Evolutionary conservation across 2,329 filamentous ascomycete species (phyloP).

Genomic region (Calonectria crousiana): DNA sequence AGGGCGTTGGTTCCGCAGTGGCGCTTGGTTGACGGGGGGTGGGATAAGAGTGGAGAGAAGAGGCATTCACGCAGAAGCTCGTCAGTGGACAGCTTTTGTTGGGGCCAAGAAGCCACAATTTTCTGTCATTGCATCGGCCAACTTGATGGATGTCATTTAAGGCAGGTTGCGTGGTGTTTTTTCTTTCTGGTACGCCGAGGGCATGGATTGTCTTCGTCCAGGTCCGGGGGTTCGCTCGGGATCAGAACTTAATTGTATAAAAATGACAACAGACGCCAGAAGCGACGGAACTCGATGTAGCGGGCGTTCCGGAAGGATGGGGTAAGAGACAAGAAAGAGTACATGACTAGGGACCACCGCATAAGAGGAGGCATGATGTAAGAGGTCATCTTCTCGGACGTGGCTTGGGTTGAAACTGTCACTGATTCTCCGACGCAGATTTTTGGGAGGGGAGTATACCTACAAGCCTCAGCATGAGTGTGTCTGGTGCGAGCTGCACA

Average conservation of each 20-base stretch:
- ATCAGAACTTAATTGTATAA: background rate
- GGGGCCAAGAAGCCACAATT: slow-evolving; percentile 3
- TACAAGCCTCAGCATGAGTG: background rate
- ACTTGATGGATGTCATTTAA: background rate
- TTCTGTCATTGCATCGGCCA: background rate
- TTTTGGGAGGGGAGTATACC: background rate
- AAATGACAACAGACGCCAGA: background rate
- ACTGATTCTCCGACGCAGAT: background rate
- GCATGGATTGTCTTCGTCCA: background rate
- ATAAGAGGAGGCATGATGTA: background rate
- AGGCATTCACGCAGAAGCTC: background rate
- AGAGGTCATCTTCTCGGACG: background rate
- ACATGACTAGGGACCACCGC: background rate
- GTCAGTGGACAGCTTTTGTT: background rate
- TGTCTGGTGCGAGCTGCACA: slow-evolving; percentile 2
- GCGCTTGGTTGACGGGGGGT: slow-evolving; percentile 5
- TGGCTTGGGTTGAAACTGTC: slow-evolving; percentile 1
- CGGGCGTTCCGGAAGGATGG: background rate
- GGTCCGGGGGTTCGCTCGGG: background rate
- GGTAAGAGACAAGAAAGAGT: background rate
- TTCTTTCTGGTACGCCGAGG: background rate
- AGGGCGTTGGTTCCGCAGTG: slow-evolving; percentile 13
- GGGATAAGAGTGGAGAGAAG: slow-evolving; percentile 4
- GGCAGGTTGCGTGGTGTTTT: background rate
- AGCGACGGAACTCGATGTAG: background rate